Percentiles rank a stretch among this genome's conserved stretches.
Evolutionary conservation across 1,139 yeast species (phyloP).

Genomic region (Hansenula lynferdii): DNA sequence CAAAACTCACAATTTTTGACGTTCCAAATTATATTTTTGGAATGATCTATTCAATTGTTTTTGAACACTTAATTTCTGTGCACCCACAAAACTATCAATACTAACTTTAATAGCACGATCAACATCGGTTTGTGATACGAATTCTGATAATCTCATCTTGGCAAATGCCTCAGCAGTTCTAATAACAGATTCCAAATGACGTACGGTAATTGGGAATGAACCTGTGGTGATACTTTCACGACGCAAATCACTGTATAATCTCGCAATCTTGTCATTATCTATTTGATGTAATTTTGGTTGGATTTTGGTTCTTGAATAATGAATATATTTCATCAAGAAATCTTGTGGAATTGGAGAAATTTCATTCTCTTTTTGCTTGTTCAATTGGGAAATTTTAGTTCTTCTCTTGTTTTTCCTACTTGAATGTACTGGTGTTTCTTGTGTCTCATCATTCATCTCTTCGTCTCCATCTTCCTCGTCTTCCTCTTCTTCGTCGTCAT

Average conservation of each 20-base stretch:
- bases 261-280: conserved; percentile 91
- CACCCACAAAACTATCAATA: conserved; percentile 90
- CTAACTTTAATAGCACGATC: conserved; percentile 91
- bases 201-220: conserved; percentile 95
- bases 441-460: conserved; percentile 24
- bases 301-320: conserved; percentile 76
- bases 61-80: conserved; percentile 89
- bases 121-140: conserved; percentile 79
- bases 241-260: conserved; percentile 90
- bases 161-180: conserved; percentile 95
- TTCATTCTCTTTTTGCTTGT: conserved; percentile 58
- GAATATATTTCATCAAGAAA: conserved; percentile 77
- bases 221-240: conserved; percentile 89
- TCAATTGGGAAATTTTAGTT: conserved; percentile 39
- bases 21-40: conserved; percentile 3
- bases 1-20: conserved; percentile 1
- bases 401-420: conserved; percentile 32
- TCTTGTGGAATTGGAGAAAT: conserved; percentile 86
- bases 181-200: conserved; percentile 93
- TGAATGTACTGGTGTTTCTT: conserved; percentile 10
- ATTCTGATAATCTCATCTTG: conserved; percentile 90
- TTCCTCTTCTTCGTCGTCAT: conserved; percentile 31
- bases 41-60: conserved; percentile 82
- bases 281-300: conserved; percentile 84
- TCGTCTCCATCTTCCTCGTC: conserved; percentile 30